Percentiles rank a stretch among this genome's conserved stretches.
Conservation (phyloP, 768 basidiomycete genomes). For the Collybia nuda region DNA sequence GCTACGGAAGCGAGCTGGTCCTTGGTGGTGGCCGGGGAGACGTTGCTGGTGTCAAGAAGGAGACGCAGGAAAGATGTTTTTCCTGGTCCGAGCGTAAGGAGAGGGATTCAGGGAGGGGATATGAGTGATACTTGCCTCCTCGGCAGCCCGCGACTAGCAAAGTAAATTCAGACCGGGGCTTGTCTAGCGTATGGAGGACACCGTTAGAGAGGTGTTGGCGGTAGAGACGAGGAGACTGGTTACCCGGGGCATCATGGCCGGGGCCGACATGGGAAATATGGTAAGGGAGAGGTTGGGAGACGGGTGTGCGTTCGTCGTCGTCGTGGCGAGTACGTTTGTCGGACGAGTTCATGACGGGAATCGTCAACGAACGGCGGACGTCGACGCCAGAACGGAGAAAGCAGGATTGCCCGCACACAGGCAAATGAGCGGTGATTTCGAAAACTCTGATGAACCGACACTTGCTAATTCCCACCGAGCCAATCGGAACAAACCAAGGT, state of each 20-base stretch:
- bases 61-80: slow-evolving; percentile 88
- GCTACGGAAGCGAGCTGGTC: slow-evolving; percentile 81
- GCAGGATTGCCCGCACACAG: slow-evolving; percentile 62
- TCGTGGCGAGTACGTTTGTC: slow-evolving; percentile 52
- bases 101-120: slow-evolving; percentile 12
- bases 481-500: slow-evolving; percentile 60
- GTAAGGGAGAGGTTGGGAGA: slow-evolving; percentile 19
- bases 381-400: slow-evolving; percentile 47
- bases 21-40: slow-evolving; percentile 60
- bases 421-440: slow-evolving; percentile 66
- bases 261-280: slow-evolving; percentile 16
- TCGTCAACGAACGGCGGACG: slow-evolving; percentile 42
- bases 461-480: slow-evolving; percentile 55
- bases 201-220: slow-evolving; percentile 16
- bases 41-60: slow-evolving; percentile 76
- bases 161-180: slow-evolving; percentile 46
- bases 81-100: slow-evolving; percentile 47
- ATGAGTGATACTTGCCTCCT: slow-evolving; percentile 47
- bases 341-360: slow-evolving; percentile 53
- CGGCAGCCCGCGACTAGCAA: slow-evolving; percentile 82
- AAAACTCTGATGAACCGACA: slow-evolving; percentile 53
- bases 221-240: slow-evolving; percentile 14
- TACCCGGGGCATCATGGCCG: slow-evolving; percentile 38
- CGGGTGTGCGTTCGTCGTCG: slow-evolving; percentile 30
- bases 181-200: slow-evolving; percentile 24